phyloP scores from a whole-genome alignment of 495 filamentous ascomycete genomes.

The Penicillium simplicissimum region DNA sequence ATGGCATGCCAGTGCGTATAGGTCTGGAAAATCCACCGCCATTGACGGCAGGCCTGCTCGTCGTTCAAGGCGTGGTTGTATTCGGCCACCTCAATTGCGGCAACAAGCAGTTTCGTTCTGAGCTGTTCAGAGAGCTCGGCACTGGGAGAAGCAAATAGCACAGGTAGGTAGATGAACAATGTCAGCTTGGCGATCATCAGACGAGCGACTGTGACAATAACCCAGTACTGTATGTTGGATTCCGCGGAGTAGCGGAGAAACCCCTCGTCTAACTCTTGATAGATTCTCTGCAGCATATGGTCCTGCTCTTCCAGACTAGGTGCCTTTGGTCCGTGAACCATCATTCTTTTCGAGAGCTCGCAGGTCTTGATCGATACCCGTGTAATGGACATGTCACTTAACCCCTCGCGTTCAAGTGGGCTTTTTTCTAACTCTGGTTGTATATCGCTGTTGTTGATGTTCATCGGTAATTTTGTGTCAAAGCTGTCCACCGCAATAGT shows the following conservation, averaged over 20 bases:
- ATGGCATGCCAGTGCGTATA: conserved; percentile 64
- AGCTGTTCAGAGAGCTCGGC: conserved; percentile 38
- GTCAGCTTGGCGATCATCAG: conserved; percentile 48
- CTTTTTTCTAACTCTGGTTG: conserved; percentile 56
- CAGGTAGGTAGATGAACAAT: conserved; percentile 46
- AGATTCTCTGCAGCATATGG: conserved; percentile 44
- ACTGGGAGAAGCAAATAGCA: conserved; percentile 38
- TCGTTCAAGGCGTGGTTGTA: conserved; percentile 55
- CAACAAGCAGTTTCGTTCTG: conserved; percentile 39
- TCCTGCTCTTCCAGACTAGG: conserved; percentile 45
- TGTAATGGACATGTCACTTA: conserved; percentile 76
- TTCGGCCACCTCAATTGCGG: conserved; percentile 55
- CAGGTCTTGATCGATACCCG: conserved; percentile 50
- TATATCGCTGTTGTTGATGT: conserved; percentile 80
- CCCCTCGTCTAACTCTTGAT: conserved; percentile 39
- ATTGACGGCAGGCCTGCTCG: conserved; percentile 47
- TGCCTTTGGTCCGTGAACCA: conserved; percentile 42
- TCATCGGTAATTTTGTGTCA: conserved; percentile 70
- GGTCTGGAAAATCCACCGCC: conserved; percentile 62
- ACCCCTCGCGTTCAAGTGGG: conserved; percentile 55
- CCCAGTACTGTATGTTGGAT: conserved; percentile 45
- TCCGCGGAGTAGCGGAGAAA: conserved; percentile 47
- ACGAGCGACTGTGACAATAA: conserved; percentile 38
- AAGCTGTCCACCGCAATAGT: conserved; percentile 64
- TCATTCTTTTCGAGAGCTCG: conserved; percentile 48